Conservation (phyloP, 1,284 basidiomycete species). For the Lentinula novae-zelandiae region DNA sequence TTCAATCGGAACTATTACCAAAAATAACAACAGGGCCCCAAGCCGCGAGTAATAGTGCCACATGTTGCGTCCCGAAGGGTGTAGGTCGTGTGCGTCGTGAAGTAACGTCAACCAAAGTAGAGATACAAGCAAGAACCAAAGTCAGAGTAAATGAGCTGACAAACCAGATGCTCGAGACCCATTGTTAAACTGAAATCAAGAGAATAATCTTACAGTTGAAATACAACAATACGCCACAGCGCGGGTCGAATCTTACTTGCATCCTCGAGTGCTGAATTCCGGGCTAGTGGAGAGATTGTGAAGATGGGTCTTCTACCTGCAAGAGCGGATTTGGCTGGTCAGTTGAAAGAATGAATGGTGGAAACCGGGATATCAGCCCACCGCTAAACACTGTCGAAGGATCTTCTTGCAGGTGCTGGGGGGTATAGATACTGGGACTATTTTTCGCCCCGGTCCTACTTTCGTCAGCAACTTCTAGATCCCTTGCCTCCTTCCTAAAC, state of each 20-base stretch:
- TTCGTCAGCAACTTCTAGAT: background rate
- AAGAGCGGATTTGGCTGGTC: background rate
- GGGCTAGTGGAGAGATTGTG: background rate
- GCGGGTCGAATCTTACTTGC: background rate
- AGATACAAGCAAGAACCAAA: conserved; percentile 43
- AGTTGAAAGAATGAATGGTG: background rate
- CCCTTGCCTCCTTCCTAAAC: background rate
- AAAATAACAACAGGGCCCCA: conserved; percentile 51
- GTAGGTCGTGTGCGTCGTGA: conserved; percentile 28
- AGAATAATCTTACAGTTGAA: background rate
- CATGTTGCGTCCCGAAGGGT: conserved; percentile 52
- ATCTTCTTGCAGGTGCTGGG: background rate
- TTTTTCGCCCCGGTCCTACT: background rate
- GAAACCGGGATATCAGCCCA: background rate
- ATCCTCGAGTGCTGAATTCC: background rate
- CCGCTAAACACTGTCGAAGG: background rate
- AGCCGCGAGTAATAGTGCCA: conserved; percentile 46
- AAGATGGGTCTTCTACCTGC: background rate
- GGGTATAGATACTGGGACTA: background rate
- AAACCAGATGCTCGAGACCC: background rate
- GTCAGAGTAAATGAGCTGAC: conserved; percentile 35
- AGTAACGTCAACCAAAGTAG: conserved; percentile 45
- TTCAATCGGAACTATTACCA: conserved; percentile 22
- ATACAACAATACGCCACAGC: conserved; percentile 3
- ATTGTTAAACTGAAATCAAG: background rate